phyloP scores from a whole-genome alignment of 2,329 filamentous ascomycete species.

The Arthrobotrys sphaeroides region DNA sequence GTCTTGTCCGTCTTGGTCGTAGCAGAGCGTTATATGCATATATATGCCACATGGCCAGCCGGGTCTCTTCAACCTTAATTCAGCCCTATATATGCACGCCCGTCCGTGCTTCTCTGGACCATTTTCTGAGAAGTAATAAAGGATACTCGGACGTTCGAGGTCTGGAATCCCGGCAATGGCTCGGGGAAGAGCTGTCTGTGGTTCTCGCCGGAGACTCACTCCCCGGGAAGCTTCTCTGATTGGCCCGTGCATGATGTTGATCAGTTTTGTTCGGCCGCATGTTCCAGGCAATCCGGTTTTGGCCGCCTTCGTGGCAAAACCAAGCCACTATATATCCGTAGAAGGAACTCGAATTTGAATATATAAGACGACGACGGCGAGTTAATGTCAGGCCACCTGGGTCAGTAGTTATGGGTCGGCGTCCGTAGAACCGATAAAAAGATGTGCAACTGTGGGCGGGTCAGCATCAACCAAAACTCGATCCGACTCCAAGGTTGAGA shows the following conservation, averaged over 20 bases:
- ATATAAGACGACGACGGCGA: neutral
- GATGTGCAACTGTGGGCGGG: neutral
- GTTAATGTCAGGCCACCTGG: neutral
- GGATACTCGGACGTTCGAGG: too few relatives aligned
- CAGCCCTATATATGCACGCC: neutral
- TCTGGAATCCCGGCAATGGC: neutral
- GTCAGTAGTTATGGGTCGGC: neutral
- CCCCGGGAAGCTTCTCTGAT: neutral
- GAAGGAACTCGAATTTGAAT: neutral
- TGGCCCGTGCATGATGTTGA: slow-evolving; percentile 9
- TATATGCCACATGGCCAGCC: neutral
- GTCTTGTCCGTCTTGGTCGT: neutral
- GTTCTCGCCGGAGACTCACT: neutral
- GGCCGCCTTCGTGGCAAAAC: neutral
- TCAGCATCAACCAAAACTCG: neutral
- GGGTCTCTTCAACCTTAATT: neutral
- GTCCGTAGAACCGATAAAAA: too few relatives aligned
- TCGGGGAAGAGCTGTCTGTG: neutral
- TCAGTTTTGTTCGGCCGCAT: neutral
- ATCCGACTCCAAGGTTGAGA: too few relatives aligned
- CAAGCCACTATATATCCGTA: neutral
- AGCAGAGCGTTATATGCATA: neutral
- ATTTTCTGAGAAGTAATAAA: too few relatives aligned
- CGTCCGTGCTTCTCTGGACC: neutral
- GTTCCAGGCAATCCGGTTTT: neutral